Evolutionary conservation across 768 basidiomycete species (phyloP).

Genomic region (Amanita pallidorosea): DNA sequence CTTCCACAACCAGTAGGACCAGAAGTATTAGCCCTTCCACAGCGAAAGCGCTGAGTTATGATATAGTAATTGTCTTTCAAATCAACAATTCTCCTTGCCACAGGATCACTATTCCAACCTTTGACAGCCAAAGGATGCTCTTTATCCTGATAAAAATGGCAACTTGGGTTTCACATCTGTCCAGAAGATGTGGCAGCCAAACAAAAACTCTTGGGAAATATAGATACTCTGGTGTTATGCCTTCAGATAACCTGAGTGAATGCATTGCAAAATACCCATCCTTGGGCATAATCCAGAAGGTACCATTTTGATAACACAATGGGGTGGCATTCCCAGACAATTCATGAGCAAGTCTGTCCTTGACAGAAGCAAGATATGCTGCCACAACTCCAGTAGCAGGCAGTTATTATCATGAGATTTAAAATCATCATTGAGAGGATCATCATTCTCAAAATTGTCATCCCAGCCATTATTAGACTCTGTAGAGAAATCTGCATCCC

Average conservation of each 20-base stretch:
- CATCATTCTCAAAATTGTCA: not conserved
- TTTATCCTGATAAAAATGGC: not conserved
- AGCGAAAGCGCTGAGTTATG: slow-evolving; percentile 8
- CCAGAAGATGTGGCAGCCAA: slow-evolving; percentile 6
- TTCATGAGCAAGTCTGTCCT: slow-evolving; percentile 5
- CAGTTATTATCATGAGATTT: not conserved
- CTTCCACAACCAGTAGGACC: slow-evolving; percentile 9
- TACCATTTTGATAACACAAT: slow-evolving; percentile 6
- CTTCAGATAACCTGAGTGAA: not conserved
- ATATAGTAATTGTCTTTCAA: slow-evolving; percentile 10
- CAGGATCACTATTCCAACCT: slow-evolving; percentile 10
- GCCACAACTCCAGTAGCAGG: slow-evolving; percentile 1
- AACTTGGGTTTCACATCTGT: not conserved
- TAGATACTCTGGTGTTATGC: not conserved
- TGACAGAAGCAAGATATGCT: slow-evolving; percentile 5
- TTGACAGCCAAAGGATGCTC: slow-evolving; percentile 8
- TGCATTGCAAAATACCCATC: slow-evolving; percentile 6
- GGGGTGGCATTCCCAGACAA: slow-evolving; percentile 2
- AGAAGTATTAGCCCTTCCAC: not conserved
- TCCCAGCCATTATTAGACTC: too few species aligned
- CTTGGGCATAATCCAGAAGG: slow-evolving; percentile 5
- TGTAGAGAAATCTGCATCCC: not conserved
- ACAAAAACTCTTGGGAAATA: slow-evolving; percentile 6
- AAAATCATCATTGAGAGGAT: slow-evolving; percentile 1
- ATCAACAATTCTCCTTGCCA: slow-evolving; percentile 9